phyloP scores from a whole-genome alignment of 495 filamentous ascomycete species.

The Hypoxylon fragiforme region DNA sequence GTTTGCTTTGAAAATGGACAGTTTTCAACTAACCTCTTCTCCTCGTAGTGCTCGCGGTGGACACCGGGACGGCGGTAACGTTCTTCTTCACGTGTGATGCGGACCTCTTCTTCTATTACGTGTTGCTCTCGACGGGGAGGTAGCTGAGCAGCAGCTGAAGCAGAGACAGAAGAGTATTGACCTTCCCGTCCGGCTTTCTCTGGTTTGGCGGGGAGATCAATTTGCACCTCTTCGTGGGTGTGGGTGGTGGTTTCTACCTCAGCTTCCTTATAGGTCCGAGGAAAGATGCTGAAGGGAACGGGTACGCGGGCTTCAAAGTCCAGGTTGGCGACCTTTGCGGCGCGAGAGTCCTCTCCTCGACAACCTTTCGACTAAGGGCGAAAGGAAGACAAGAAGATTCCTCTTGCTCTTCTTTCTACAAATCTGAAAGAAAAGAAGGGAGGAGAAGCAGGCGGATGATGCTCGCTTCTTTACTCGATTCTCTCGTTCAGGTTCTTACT shows the following conservation, averaged over 20 bases:
- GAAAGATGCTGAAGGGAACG: conserved; percentile 99
- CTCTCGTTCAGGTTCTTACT: conserved; percentile 40
- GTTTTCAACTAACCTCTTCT: conserved; percentile 44
- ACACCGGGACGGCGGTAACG: conserved; percentile 64
- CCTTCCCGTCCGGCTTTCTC: conserved; percentile 88
- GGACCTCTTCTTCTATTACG: conserved; percentile 81
- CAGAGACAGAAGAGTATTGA: conserved; percentile 70
- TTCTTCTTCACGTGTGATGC: conserved; percentile 69
- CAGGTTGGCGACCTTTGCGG: conserved; percentile 87
- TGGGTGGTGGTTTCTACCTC: conserved; percentile 76
- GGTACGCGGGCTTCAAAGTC: conserved; percentile 99
- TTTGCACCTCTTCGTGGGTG: conserved; percentile 83
- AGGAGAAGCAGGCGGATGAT: conserved; percentile 31
- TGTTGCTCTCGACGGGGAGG: conserved; percentile 67
- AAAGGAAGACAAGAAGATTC: conserved; percentile 96
- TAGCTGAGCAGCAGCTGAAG: conserved; percentile 57
- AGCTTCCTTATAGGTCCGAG: conserved; percentile 94
- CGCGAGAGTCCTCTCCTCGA: conserved; percentile 81
- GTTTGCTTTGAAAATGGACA: conserved; percentile 1
- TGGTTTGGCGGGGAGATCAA: conserved; percentile 70
- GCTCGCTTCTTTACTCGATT: conserved; percentile 42
- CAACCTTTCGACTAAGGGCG: conserved; percentile 84
- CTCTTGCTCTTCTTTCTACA: conserved; percentile 67
- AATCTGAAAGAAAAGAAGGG: conserved; percentile 53
- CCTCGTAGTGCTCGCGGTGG: conserved; percentile 58